phyloP scores from a whole-genome alignment of 306 rosid genomes.

The Astragalus glycyphyllos region DNA sequence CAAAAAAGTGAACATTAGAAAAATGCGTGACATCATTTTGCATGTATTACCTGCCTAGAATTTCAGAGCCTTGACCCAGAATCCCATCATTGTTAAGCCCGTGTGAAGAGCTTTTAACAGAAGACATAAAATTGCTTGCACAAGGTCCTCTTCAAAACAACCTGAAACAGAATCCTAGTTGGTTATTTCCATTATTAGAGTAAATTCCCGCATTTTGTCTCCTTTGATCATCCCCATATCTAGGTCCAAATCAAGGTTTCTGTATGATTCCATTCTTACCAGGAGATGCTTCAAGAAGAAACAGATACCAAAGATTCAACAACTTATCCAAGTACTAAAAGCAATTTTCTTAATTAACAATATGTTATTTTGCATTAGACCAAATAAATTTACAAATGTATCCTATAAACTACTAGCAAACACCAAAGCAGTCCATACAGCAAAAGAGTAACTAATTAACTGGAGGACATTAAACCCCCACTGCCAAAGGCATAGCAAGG shows the following conservation, averaged over 20 bases:
- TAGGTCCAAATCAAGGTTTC: slow-evolving; percentile 45
- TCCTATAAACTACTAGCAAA: slow-evolving; percentile 14
- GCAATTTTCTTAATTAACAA: background rate
- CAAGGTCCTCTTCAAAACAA: slow-evolving; percentile 40
- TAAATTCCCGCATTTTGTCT: slow-evolving; percentile 39
- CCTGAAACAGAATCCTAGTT: slow-evolving; percentile 36
- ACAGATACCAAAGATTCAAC: slow-evolving; percentile 26
- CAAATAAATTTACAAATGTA: background rate
- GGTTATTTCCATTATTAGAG: slow-evolving; percentile 40
- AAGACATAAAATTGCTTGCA: slow-evolving; percentile 48
- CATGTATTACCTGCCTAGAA: slow-evolving; percentile 43
- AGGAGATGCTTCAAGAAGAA: slow-evolving; percentile 38
- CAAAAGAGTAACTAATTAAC: background rate
- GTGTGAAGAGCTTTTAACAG: slow-evolving; percentile 32
- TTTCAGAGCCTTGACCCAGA: slow-evolving; percentile 44
- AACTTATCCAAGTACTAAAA: slow-evolving; percentile 9
- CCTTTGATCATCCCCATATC: slow-evolving; percentile 32
- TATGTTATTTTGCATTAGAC: slow-evolving; percentile 1
- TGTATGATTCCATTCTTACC: slow-evolving; percentile 27
- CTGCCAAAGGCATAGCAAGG: too few relatives aligned
- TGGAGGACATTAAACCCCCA: slow-evolving; percentile 5
- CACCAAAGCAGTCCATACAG: background rate
- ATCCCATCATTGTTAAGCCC: slow-evolving; percentile 39
- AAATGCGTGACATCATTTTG: background rate
- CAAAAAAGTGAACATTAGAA: slow-evolving; percentile 1